Percentiles rank a stretch among this genome's conserved stretches.
Conservation (phyloP, 1,284 basidiomycete genomes). For the Rhodotorula sp. region DNA sequence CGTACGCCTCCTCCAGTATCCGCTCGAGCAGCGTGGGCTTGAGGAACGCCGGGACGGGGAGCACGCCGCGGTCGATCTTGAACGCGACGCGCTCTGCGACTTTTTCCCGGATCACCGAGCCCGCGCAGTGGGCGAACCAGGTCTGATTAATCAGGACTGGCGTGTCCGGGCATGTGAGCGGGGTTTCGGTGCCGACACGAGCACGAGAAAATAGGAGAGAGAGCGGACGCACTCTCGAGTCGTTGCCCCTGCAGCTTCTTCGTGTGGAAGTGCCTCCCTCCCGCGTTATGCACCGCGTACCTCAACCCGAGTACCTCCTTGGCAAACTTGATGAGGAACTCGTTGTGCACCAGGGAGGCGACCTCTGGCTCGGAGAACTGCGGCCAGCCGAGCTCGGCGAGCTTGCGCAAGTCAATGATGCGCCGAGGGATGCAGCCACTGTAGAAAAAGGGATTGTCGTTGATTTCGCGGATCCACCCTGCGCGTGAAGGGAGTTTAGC, state of each 20-base stretch:
- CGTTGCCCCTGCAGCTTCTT: not conserved
- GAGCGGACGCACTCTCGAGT: not conserved
- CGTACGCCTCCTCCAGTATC: not conserved
- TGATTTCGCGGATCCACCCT: not conserved
- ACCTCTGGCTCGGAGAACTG: not conserved
- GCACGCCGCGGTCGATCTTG: not conserved
- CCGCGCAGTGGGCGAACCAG: slow-evolving; percentile 8
- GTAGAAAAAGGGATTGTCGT: not conserved
- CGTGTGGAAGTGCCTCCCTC: not conserved
- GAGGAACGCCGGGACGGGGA: not conserved
- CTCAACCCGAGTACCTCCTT: not conserved
- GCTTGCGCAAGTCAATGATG: not conserved
- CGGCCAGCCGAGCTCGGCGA: slow-evolving; percentile 6
- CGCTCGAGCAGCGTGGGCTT: not conserved
- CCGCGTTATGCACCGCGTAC: not conserved
- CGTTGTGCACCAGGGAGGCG: too few relatives aligned
- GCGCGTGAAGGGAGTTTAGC: not conserved
- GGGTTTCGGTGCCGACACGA: not conserved
- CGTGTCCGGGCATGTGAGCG: too few relatives aligned
- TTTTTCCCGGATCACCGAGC: not conserved
- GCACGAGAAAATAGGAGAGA: too few relatives aligned
- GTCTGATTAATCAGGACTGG: slow-evolving; percentile 6
- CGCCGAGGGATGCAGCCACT: not conserved
- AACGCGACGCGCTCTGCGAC: not conserved
- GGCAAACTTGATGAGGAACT: not conserved